Evolutionary conservation across 192 early-diverging fungal species (phyloP).

Genomic region (Mortierella claussenii): DNA sequence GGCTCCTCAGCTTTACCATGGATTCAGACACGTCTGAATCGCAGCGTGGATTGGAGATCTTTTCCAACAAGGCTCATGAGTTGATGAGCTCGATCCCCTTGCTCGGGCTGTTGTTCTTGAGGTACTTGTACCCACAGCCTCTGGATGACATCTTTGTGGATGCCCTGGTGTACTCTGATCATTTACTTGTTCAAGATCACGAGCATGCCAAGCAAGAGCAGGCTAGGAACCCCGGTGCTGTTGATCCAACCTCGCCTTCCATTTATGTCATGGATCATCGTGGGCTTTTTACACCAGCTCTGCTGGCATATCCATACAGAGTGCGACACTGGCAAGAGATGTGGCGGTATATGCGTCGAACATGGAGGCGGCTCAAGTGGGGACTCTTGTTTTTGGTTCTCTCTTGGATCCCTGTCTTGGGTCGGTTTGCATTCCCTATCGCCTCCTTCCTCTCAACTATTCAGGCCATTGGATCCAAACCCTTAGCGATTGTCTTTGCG

Average conservation of each 20-base stretch:
- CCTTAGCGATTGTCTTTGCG: conserved; percentile 51
- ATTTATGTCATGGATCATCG: conserved; percentile 49
- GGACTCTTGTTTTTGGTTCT: conserved; percentile 56
- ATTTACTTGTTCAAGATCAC: conserved; percentile 50
- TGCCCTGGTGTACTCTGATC: conserved; percentile 57
- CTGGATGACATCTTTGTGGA: conserved; percentile 70
- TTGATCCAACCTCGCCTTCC: conserved; percentile 20
- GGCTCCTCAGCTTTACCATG: conserved; percentile 21
- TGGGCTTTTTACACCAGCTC: conserved; percentile 51
- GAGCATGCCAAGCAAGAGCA: conserved; percentile 28
- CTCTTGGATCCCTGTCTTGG: conserved; percentile 64
- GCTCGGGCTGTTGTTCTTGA: conserved; percentile 62
- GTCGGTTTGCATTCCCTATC: conserved; percentile 60
- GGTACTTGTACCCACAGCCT: conserved; percentile 68
- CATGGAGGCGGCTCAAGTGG: conserved; percentile 55
- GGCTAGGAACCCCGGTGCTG: conserved; percentile 4
- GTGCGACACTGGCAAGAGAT: conserved; percentile 62
- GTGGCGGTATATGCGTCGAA: conserved; percentile 57
- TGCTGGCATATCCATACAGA: conserved; percentile 40
- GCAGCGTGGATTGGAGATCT: conserved; percentile 38
- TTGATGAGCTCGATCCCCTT: conserved; percentile 58
- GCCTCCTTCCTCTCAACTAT: conserved; percentile 62
- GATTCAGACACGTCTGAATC: conserved; percentile 46
- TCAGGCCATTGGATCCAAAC: conserved; percentile 58
- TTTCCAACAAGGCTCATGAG: conserved; percentile 50